These are phyloP conservation scores for Candida hungchunana DNA, from an alignment of 805 yeast species.

Conservation along the genomic window DNA sequence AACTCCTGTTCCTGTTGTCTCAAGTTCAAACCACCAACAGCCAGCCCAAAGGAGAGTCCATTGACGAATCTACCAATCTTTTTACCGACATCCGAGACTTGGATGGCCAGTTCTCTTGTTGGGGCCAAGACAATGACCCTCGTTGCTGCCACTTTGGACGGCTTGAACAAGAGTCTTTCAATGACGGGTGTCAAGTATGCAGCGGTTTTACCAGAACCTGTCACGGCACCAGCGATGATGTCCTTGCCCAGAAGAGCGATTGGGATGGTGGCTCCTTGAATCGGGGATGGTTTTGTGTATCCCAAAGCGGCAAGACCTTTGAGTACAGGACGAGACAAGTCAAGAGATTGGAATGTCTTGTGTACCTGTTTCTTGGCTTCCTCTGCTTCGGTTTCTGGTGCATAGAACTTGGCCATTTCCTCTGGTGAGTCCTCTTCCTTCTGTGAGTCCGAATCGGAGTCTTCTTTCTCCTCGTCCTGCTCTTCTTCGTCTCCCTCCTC, in stretches of 20 bases:
- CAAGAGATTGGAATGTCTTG: constrained; percentile 67
- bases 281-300: constrained; percentile 86
- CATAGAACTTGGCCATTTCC: constrained; percentile 77
- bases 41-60: constrained; percentile 82
- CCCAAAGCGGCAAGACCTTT: constrained; percentile 80
- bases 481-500: constrained; percentile 22
- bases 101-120: constrained; percentile 96
- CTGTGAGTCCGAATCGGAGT: no score
- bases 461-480: constrained; percentile 33
- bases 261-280: constrained; percentile 92
- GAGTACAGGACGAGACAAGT: constrained; percentile 84
- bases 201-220: constrained; percentile 99
- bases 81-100: constrained; percentile 89
- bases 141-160: constrained; percentile 79
- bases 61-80: constrained; percentile 74
- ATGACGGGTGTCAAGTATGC: constrained; percentile 96
- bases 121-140: constrained; percentile 91
- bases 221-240: constrained; percentile 97
- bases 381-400: constrained; percentile 49
- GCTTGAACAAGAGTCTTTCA: constrained; percentile 87
- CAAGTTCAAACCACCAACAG: constrained; percentile 96
- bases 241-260: constrained; percentile 92
- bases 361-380: constrained; percentile 51
- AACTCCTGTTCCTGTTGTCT: constrained; percentile 95
- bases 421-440: constrained; percentile 70